Base-by-base conservation (phyloP, 345 rosid genomes). In the Orychophragmus violaceus region DNA sequence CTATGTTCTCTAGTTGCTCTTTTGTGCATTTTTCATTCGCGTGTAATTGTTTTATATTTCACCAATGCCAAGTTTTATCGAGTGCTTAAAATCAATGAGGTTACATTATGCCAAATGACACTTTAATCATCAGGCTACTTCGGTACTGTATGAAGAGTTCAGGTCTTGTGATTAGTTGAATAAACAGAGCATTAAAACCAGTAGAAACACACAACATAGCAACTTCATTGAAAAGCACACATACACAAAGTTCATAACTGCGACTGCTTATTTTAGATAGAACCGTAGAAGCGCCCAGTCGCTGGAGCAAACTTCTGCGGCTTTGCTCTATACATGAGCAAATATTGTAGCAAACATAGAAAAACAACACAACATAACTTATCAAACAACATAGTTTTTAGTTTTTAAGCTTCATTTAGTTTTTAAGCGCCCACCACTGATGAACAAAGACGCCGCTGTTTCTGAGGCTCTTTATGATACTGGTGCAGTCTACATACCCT, bases 361-460 rank as follows among this genome's bases (percentile, higher is more conserved):
- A 14, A 59, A 21, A 39, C 30, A 63, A 16, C 16, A 61, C 25
- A 35, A 18, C 18, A 27, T n/a, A 22, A 63, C 42, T 16, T 56
- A 63, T 0, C n/a, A 10, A 69, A 22, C 29, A 21, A 29, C 46
- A 65, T 72, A 72, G 16, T 48, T 72, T n/a, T 24, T 56, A 64
- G 66, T 27, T 48, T 19, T 58, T 5, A 64, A 57, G 71, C 71
- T n/a, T n/a, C n/a, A n/a, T n/a, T 24, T 56, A 64, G 66, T 27
- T 48, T 19, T 58, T 5, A 64, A 57, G 71, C 71, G 56, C 23
- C 88, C 95, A 85, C 96, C 96, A 87, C 5, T 89, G 96, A 79
- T 89, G 98, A 21, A 83, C 96, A 78, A 78, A 92, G 66, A 87
- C 79, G 30, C 95, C 96, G 14, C 64, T 73, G 70, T 77, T 78